Percentiles rank a stretch among this genome's conserved stretches.
Conservation (phyloP, 73 alveolate genomes). For the Symbiodinium natans region DNA sequence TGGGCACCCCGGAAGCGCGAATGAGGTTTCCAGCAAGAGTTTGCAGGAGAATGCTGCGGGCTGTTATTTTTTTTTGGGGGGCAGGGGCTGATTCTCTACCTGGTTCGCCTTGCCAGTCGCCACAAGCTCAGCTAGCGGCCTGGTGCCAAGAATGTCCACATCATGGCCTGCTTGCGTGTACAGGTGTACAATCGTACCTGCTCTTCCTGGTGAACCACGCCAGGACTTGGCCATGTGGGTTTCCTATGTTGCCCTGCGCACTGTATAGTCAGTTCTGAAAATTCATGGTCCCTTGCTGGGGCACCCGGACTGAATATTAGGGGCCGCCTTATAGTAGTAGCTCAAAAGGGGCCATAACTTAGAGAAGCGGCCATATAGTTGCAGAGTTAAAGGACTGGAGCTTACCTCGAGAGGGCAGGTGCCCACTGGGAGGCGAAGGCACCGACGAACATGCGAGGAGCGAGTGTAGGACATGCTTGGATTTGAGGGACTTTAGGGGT, state of each 20-base stretch:
- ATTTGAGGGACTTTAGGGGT: not conserved
- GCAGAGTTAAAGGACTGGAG: not conserved
- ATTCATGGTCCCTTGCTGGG: no score
- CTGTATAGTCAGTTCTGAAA: no score
- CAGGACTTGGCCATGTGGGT: not conserved
- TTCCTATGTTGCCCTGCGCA: not conserved
- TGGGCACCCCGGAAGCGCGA: not conserved
- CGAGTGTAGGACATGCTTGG: not conserved
- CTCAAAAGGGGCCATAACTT: no score
- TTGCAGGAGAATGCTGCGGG: no score
- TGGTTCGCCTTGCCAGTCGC: not conserved
- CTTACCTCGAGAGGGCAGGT: not conserved
- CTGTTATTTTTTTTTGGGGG: no score
- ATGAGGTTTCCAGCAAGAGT: not conserved
- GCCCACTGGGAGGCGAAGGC: slow-evolving; percentile 7
- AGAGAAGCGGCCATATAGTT: no score
- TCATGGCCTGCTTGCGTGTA: not conserved
- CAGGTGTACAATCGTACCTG: not conserved
- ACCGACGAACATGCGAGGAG: not conserved
- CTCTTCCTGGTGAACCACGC: slow-evolving; percentile 2
- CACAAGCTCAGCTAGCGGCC: not conserved
- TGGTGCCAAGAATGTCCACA: no score
- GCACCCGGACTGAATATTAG: no score
- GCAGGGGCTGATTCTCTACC: not conserved
- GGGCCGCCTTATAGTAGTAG: no score